Evolutionary conservation across 768 basidiomycete genomes (phyloP).

Genomic region (Serendipita indica): DNA sequence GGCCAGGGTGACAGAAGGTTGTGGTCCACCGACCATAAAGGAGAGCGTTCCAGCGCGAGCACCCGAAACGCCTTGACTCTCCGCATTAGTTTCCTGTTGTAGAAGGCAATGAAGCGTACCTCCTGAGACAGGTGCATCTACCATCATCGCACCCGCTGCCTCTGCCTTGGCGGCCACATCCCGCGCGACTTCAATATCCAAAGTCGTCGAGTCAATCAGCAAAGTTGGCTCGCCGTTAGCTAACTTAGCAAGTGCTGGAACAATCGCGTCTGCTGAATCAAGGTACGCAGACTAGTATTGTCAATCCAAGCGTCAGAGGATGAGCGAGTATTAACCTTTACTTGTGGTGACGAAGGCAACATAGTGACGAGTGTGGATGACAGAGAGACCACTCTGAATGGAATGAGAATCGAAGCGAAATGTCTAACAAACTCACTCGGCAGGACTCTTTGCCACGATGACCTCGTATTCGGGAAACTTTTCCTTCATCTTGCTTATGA

Average conservation of each 20-base stretch:
- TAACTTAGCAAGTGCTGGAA: conserved; percentile 44
- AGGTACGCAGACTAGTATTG: conserved; percentile 9
- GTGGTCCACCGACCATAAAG: conserved; percentile 78
- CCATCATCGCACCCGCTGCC: conserved; percentile 49
- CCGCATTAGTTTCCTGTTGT: not conserved
- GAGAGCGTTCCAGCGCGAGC: conserved; percentile 78
- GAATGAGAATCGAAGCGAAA: not conserved
- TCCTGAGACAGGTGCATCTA: conserved; percentile 91
- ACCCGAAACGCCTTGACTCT: conserved; percentile 68
- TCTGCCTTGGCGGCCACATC: conserved; percentile 43
- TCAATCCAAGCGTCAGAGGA: not conserved
- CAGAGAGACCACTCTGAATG: conserved; percentile 41
- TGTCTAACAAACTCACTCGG: conserved; percentile 41
- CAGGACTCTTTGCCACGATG: conserved; percentile 44
- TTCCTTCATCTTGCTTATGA: conserved; percentile 38
- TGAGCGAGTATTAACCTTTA: conserved; percentile 32
- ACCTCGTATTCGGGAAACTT: conserved; percentile 48
- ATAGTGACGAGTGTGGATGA: conserved; percentile 69
- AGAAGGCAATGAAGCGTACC: conserved; percentile 29
- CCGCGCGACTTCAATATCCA: conserved; percentile 64
- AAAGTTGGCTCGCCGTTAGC: conserved; percentile 34
- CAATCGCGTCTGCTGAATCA: conserved; percentile 34
- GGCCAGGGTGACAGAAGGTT: conserved; percentile 40
- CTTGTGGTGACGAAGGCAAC: conserved; percentile 86
- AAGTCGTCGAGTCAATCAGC: conserved; percentile 81